Evolutionary conservation across 1,284 basidiomycete genomes (phyloP).

Genomic region (Ceratobasidium sp.): DNA sequence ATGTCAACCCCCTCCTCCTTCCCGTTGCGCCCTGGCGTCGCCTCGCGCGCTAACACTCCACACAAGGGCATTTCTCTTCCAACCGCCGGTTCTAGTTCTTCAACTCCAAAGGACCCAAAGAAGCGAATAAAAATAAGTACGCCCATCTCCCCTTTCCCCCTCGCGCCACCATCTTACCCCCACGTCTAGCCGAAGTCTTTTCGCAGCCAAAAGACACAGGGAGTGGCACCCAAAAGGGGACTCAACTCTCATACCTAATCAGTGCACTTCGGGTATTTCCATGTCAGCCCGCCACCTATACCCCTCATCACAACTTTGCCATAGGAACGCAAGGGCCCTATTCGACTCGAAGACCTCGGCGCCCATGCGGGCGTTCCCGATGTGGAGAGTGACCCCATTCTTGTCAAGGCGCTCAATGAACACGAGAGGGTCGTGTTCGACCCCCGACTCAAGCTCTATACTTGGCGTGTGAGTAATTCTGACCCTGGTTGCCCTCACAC

Average conservation of each 20-base stretch:
- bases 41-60: conserved; percentile 32
- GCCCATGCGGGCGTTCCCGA: conserved; percentile 79
- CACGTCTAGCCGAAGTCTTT: conserved; percentile 63
- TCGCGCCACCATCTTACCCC: conserved; percentile 57
- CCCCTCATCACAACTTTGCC: neutral
- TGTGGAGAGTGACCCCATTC: conserved; percentile 75
- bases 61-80: conserved; percentile 34
- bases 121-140: conserved; percentile 74
- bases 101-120: conserved; percentile 58
- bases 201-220: conserved; percentile 89
- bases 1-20: conserved; percentile 40
- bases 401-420: conserved; percentile 81
- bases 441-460: conserved; percentile 85
- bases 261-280: conserved; percentile 76
- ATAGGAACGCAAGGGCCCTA: conserved; percentile 75
- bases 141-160: conserved; percentile 55
- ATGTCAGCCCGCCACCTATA: conserved; percentile 49
- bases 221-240: conserved; percentile 84
- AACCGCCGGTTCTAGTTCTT: conserved; percentile 13
- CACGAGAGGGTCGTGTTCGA: conserved; percentile 86
- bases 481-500: neutral
- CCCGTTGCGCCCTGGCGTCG: conserved; percentile 28
- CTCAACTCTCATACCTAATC: conserved; percentile 88
- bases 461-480: conserved; percentile 70
- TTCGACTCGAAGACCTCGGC: conserved; percentile 87